A percentile compares a stretch with the other conserved stretches of the same genome.
phyloP scores from a whole-genome alignment of 2,329 filamentous ascomycete genomes.

The Endocalyx cinctus region DNA sequence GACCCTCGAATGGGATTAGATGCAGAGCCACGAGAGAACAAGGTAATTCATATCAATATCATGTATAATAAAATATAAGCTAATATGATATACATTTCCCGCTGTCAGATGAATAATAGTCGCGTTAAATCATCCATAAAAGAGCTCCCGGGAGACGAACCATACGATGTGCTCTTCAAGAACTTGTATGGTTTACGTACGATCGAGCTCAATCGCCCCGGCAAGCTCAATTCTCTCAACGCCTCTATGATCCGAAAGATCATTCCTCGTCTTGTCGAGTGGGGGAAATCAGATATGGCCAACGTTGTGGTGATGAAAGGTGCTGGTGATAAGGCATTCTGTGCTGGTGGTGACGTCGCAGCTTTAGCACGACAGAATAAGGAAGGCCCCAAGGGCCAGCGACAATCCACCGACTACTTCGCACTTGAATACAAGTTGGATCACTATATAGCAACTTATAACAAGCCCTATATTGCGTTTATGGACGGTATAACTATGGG shows the following conservation, averaged over 20 bases:
- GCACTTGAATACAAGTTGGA: slow-evolving; percentile 93
- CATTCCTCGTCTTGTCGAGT: slow-evolving; percentile 80
- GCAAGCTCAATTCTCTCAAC: slow-evolving; percentile 88
- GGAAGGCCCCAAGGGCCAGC: slow-evolving; percentile 63
- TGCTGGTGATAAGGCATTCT: slow-evolving; percentile 78
- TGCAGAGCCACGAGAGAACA: slow-evolving; percentile 42
- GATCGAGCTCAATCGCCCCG: slow-evolving; percentile 89
- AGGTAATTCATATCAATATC: too few species aligned
- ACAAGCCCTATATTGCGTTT: slow-evolving; percentile 88
- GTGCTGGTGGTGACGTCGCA: slow-evolving; percentile 87
- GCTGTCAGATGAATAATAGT: slow-evolving; percentile 31
- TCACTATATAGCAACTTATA: slow-evolving; percentile 89
- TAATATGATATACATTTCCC: too few species aligned
- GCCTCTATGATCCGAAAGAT: slow-evolving; percentile 96
- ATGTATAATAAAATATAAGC: too few species aligned
- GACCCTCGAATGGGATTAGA: slow-evolving; percentile 51
- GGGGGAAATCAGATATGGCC: slow-evolving; percentile 90
- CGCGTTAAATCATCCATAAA: slow-evolving; percentile 33
- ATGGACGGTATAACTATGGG: slow-evolving; percentile 99
- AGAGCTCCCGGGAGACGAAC: slow-evolving; percentile 64
- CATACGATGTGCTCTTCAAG: slow-evolving; percentile 89
- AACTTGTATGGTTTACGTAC: slow-evolving; percentile 84
- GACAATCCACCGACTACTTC: slow-evolving; percentile 80
- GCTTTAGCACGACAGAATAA: slow-evolving; percentile 71
- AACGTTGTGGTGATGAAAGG: slow-evolving; percentile 93